Evolutionary conservation across 768 basidiomycete species (phyloP), one percentile per base, ranked within the genome.

Genomic region (Rhodotorula graminis): DNA sequence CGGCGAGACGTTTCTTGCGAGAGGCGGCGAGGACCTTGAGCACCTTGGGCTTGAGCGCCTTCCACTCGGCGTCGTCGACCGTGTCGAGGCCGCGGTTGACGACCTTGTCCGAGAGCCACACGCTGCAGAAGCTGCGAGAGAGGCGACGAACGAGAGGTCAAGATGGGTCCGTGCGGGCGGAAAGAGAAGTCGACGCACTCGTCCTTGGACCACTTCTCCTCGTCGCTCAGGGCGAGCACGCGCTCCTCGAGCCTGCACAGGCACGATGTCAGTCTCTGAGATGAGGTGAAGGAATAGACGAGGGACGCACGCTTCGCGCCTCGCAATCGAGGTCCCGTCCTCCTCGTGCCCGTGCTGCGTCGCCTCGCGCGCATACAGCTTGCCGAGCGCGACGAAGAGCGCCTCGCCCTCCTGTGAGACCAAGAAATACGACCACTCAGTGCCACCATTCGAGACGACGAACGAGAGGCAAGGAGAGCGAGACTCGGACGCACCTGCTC

Each of bases 41-140:
- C 29, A 70, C 18, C 15, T 61, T 27, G 9, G 64, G 69, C 59
- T 47, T n/a, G 37, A 62, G 29, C 14, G 2, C 8, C 2, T 15
- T 12, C 61, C 65, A 71, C 5, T 44, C 65, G 33, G 40, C 61
- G 25, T 71, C 70, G 40, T 12, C 19, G 33, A 64, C 27, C 1
- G n/a, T 31, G 9, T 37, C 53, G 25, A 33, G 27, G 2, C 59
- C 58, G 23, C 33, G 10, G 37, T 59, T 67, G 58, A 60, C 50
- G 40, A 60, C 1, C 40, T 52, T 42, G 65, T 31, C 16, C 2
- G 46, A 29, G 31, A 21, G 25, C 65, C 65, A 67, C 2, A 31
- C 0, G 10, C 23, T 16, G 9, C 2, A 7, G 58, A 67, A 67
- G 49, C 65, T 59, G 65, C 14, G 18, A 25, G 10, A 19, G 47